phyloP scores from a whole-genome alignment of 345 rosid genomes.

The Boechera stricta region DNA sequence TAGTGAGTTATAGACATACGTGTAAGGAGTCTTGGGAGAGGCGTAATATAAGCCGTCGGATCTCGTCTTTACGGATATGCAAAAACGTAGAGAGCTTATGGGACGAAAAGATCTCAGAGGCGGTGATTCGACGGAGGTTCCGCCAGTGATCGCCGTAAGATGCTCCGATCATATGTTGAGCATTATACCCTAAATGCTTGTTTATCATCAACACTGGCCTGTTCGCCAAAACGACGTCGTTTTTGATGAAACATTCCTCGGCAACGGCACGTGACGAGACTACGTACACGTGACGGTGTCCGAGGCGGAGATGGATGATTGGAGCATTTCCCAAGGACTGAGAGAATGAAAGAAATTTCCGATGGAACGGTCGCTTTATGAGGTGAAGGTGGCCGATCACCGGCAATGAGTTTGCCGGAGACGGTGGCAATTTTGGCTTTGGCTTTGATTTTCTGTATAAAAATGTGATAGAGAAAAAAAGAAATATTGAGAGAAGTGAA shows the following conservation, averaged over 20 bases:
- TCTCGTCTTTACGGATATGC: constrained; percentile 47
- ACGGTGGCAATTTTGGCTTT: constrained; percentile 49
- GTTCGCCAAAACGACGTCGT: constrained; percentile 54
- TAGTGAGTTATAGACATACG: constrained; percentile 34
- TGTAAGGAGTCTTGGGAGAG: constrained; percentile 37
- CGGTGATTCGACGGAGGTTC: constrained; percentile 50
- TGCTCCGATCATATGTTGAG: constrained; percentile 40
- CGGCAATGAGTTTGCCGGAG: constrained; percentile 50
- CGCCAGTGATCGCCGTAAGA: constrained; percentile 59
- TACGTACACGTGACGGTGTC: constrained; percentile 48
- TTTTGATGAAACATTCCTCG: constrained; percentile 60
- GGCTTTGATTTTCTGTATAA: neutral
- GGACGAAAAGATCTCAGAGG: constrained; percentile 52
- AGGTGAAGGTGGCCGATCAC: constrained; percentile 63
- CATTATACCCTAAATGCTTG: constrained; percentile 46
- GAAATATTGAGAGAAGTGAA: neutral
- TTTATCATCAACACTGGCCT: constrained; percentile 44
- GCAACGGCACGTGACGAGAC: constrained; percentile 49
- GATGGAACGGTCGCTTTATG: constrained; percentile 49
- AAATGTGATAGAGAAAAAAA: neutral
- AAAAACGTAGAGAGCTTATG: constrained; percentile 37
- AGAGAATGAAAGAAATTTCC: constrained; percentile 43
- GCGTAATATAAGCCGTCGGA: constrained; percentile 43
- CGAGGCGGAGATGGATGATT: constrained; percentile 50
- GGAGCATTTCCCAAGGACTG: constrained; percentile 49